Evolutionary conservation across 2,329 filamentous ascomycete species (phyloP).

Genomic region (Thielaviopsis ethacetica): DNA sequence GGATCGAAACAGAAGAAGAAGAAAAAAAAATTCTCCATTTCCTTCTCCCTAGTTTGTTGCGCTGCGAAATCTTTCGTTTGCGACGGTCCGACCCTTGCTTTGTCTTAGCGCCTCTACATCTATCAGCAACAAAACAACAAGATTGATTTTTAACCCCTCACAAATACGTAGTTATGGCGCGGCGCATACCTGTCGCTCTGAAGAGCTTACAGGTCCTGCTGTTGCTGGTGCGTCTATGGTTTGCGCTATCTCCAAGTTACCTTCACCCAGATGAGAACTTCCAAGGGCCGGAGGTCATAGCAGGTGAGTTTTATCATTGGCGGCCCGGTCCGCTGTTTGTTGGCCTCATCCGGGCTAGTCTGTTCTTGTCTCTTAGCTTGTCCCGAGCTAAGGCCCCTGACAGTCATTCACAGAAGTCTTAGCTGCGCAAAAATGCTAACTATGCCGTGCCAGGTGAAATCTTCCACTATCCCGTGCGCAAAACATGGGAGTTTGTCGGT

Average conservation of each 20-base stretch:
- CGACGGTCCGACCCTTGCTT: background rate
- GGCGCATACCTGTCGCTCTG: slow-evolving; percentile 6
- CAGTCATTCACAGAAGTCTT: background rate
- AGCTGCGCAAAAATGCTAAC: background rate
- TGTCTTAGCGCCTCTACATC: too few relatives aligned
- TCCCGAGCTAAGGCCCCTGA: background rate
- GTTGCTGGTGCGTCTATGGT: slow-evolving; percentile 76
- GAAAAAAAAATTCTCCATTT: background rate
- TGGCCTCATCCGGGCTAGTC: background rate
- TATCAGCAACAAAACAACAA: too few relatives aligned
- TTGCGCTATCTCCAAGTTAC: slow-evolving; percentile 88
- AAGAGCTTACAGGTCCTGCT: slow-evolving; percentile 45
- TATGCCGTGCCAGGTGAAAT: slow-evolving; percentile 50
- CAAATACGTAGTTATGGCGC: background rate
- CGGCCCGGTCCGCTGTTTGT: background rate
- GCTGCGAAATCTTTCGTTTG: background rate
- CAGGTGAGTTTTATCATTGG: slow-evolving; percentile 44
- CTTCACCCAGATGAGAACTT: slow-evolving; percentile 98
- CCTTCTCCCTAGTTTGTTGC: background rate
- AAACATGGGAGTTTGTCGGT: slow-evolving; percentile 93
- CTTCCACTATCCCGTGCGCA: slow-evolving; percentile 75
- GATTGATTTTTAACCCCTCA: background rate
- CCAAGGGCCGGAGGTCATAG: slow-evolving; percentile 92
- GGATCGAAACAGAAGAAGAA: too few relatives aligned
- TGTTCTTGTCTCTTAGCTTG: slow-evolving; percentile 1